Conservation (phyloP, 2,329 filamentous ascomycete species). For the Corniculantispora saksenae region DNA sequence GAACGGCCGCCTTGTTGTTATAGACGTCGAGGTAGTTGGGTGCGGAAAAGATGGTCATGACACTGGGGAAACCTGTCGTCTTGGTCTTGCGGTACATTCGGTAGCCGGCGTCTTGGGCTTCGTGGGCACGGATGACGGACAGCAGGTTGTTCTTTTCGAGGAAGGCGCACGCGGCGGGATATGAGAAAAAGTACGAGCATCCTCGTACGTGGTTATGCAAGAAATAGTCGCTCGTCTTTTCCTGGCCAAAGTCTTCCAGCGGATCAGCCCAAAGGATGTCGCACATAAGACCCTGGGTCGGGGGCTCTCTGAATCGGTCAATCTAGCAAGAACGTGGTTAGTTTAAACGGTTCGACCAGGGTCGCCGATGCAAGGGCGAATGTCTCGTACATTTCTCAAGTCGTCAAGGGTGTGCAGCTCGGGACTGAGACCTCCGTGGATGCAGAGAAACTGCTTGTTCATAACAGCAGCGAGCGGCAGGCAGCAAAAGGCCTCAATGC, state of each 20-base stretch:
- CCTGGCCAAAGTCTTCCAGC: slow-evolving; percentile 96
- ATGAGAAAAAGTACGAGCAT: slow-evolving; percentile 99
- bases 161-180: slow-evolving; percentile 94
- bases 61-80: slow-evolving; percentile 96
- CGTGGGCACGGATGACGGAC: slow-evolving; percentile 95
- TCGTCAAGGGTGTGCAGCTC: slow-evolving; percentile 96
- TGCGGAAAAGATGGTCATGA: slow-evolving; percentile 99
- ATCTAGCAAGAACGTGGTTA: slow-evolving; percentile 52
- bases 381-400: slow-evolving; percentile 70
- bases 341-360: background rate
- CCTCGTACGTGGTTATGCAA: slow-evolving; percentile 97
- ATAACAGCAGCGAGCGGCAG: slow-evolving; percentile 93
- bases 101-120: slow-evolving; percentile 97
- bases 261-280: slow-evolving; percentile 99
- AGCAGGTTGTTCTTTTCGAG: slow-evolving; percentile 98
- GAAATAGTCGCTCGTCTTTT: slow-evolving; percentile 97
- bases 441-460: slow-evolving; percentile 99
- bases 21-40: slow-evolving; percentile 99
- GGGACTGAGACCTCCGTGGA: slow-evolving; percentile 93
- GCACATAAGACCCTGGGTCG: slow-evolving; percentile 97
- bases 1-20: slow-evolving; percentile 98
- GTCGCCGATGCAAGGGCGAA: background rate
- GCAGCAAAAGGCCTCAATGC: slow-evolving; percentile 96
- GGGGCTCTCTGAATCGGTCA: slow-evolving; percentile 95
- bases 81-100: slow-evolving; percentile 99